Base-by-base conservation (phyloP, 306 rosid species). In the Aeschynomene evenia region DNA sequence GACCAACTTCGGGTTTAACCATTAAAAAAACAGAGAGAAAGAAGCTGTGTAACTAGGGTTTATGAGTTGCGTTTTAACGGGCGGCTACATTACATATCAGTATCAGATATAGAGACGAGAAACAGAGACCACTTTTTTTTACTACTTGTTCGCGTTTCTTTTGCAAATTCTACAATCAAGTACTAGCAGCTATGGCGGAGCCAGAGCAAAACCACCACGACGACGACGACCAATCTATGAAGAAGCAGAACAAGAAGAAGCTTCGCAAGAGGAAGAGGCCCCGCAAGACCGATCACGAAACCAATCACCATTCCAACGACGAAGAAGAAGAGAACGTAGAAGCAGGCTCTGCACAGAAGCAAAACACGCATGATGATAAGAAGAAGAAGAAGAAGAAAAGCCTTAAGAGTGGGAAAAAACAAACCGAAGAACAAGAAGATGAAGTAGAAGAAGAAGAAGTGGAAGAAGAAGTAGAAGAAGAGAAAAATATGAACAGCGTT, bases 201-300 rank as follows among this genome's bases (percentile, higher is more conserved):
- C 21, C 12, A 23, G 80, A 78, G 2, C 62, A 57, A 60, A 60
- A 39, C 13, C 54, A 42, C 76, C 65, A 2, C 37, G 31, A 28
- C 14, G 15, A 70, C 0, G 78, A 74, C 26, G 83, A 72, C 45
- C 80, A 80, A 60, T 31, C 73, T 6, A 55, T 60, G 74, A 33
- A 33, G 6, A 33, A 7, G 3, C 9, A 77, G 54, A 50, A 40
- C 1, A 78, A 74, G 73, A 85, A 82, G 86, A 85, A 88, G 77
- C 71, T 29, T 1, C 82, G 82, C 46, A 88, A 83, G 68, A 79
- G 97, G 31, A 88, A 81, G 20, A 81, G 86, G 70, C 72, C 72
- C 9, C 77, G 74, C 15, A 91, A 82, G 8, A 43, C 50, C 0
- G 51, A 52, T 8, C 80, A 70, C 1, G 21, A 15, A 1, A 15